phyloP scores from a whole-genome alignment of 495 filamentous ascomycete species.

The Talaromyces proteolyticus region DNA sequence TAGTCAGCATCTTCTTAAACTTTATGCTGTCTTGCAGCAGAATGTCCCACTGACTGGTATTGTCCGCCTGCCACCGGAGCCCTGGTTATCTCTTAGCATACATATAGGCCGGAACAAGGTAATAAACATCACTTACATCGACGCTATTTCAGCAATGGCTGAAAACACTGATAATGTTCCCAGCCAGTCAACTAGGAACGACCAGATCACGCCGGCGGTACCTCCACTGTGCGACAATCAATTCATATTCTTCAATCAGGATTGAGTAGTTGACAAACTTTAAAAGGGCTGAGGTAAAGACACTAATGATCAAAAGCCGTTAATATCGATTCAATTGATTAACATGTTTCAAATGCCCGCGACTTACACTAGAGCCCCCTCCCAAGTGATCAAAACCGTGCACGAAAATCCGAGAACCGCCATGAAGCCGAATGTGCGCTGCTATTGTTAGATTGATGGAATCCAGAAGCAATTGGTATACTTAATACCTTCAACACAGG shows the following conservation, averaged over 20 bases:
- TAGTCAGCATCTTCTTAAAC: not conserved
- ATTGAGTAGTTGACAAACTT: not conserved
- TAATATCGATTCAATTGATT: not conserved
- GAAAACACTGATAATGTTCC: not conserved
- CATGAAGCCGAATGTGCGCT: slow-evolving; percentile 44
- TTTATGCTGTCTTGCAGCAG: not conserved
- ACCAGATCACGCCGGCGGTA: not conserved
- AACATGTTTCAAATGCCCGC: not conserved
- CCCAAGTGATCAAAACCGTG: slow-evolving; percentile 47
- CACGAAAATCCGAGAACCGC: slow-evolving; percentile 45
- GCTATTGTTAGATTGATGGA: no score
- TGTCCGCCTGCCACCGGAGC: not conserved
- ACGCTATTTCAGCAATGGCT: not conserved
- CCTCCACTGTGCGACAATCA: not conserved
- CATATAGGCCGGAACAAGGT: not conserved
- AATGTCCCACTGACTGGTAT: not conserved
- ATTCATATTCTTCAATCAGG: not conserved
- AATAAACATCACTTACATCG: not conserved
- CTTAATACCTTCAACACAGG: slow-evolving; percentile 38
- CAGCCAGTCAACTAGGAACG: not conserved
- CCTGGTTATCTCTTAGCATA: not conserved
- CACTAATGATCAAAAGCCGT: not conserved
- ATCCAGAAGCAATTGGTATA: no score
- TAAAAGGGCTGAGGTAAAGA: not conserved
- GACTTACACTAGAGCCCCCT: slow-evolving; percentile 32